Conservation (phyloP, 208 protist genomes). For the Willaertia magna region DNA sequence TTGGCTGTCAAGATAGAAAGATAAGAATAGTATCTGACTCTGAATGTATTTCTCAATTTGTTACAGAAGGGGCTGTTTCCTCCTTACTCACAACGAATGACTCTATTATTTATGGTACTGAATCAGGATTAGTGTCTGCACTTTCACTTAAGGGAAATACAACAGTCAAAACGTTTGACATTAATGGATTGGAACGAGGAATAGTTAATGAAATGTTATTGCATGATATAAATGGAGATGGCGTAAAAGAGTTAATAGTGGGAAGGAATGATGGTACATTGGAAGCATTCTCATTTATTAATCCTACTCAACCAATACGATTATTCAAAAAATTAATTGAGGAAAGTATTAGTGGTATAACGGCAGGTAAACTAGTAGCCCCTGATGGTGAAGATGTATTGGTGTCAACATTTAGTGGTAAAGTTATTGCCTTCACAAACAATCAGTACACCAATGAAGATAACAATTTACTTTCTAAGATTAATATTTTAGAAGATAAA, state of each 20-base stretch:
- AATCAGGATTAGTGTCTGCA: neutral
- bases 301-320: neutral
- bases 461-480: neutral
- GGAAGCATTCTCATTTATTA: constrained; percentile 36
- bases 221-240: constrained; percentile 50
- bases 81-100: neutral
- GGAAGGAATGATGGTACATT: constrained; percentile 58
- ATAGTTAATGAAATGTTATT: constrained; percentile 40
- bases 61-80: constrained; percentile 11
- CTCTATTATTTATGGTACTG: constrained; percentile 20
- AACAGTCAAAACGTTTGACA: neutral
- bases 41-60: neutral
- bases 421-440: constrained; percentile 42
- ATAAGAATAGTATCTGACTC: constrained; percentile 16
- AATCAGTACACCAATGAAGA: neutral
- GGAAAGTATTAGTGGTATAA: constrained; percentile 11
- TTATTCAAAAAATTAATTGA: constrained; percentile 17
- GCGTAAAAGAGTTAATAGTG: constrained; percentile 48
- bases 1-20: constrained; percentile 23
- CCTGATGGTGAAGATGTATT: constrained; percentile 32
- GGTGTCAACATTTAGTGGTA: constrained; percentile 58
- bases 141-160: neutral
- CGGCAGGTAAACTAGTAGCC: neutral
- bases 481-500: neutral
- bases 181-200: neutral